Base-by-base conservation (phyloP, 225 moss, liverwort and hornwort genomes). In the Physcomitrellopsis africana region DNA sequence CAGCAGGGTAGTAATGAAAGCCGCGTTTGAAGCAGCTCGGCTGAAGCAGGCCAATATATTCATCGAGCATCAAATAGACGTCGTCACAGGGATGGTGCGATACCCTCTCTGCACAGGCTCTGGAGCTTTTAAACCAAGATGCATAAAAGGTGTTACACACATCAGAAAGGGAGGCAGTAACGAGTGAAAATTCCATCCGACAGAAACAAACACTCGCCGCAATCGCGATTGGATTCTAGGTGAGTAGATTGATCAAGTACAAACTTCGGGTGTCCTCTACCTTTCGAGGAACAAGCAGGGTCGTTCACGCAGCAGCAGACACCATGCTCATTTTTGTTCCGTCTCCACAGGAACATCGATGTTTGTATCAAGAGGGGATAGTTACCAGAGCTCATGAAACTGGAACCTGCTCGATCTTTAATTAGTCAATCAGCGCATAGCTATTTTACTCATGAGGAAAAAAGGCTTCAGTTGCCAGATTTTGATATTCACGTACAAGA, bases 11-110 rank as follows among this genome's bases (percentile, higher is more conserved):
- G 10, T 42, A 26, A 59, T 44, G 76, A 76, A 51, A 72, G 2
- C 53, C 0, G 65, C 11, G 47, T 67, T 55, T 69, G 72, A 23
- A 76, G 13, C 56, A 67, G 53, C 42, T 7, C 72, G 0, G 64
- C 27, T 17, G 77, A 80, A 69, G 52, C 64, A 2, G 82, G 75
- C 63, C 67, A 77, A 44, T 65, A 69, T 11, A 49, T 16, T 49
- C 67, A 65, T 57, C 77, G 67, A 77, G 70, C 62, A 54, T 66
- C 77, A 14, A 0, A 18, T 67, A 70, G 84, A 74, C 77, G 77
- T 14, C 74, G 66, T 51, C 73, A 70, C 45, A 77, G 77, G 56
- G 67, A 74, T 54, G 77, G 48, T 73, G 46, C 55, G 42, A 60
- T 51, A 14, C 53, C 41, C 11, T 58, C 70, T 65, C 60, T 24